These are phyloP conservation scores for Eucalyptus marginata DNA, from an alignment of 345 rosid species.

Conservation along the genomic window DNA sequence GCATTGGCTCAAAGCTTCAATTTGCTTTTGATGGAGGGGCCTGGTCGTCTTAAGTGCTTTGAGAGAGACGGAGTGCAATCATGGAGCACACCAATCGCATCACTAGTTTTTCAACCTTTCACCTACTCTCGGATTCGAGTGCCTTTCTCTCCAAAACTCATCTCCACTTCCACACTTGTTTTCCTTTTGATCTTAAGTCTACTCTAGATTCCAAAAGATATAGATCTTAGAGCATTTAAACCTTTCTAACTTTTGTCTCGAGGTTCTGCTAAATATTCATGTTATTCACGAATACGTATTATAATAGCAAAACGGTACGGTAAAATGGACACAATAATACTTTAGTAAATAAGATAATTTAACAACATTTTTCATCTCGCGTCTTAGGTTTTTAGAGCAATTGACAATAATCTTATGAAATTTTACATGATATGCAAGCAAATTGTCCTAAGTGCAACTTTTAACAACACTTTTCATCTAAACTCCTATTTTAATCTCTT, in stretches of 20 bases:
- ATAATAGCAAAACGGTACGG: fast-evolving
- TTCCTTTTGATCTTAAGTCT: not conserved
- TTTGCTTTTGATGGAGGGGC: not conserved
- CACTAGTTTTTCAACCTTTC: not conserved
- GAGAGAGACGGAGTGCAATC: not conserved
- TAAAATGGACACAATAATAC: not conserved
- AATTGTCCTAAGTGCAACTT: not conserved
- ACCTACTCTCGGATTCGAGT: not conserved
- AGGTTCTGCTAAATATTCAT: not conserved
- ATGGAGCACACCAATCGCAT: not conserved
- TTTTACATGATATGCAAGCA: not conserved
- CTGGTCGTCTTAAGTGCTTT: not conserved
- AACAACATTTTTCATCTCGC: not conserved
- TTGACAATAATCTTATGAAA: not conserved
- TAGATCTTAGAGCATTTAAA: not conserved
- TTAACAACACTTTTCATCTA: not conserved
- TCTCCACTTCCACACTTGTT: not conserved
- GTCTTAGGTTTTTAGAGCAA: not conserved
- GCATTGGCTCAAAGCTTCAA: not conserved
- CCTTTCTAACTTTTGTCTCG: not conserved
- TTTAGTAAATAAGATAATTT: not conserved
- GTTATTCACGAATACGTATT: not conserved
- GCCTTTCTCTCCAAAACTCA: not conserved
- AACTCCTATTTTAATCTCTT: not conserved
- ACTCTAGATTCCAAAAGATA: not conserved